Conservation (phyloP, 108 stramenopile species). For the Cyclostephanos invisitatus region DNA sequence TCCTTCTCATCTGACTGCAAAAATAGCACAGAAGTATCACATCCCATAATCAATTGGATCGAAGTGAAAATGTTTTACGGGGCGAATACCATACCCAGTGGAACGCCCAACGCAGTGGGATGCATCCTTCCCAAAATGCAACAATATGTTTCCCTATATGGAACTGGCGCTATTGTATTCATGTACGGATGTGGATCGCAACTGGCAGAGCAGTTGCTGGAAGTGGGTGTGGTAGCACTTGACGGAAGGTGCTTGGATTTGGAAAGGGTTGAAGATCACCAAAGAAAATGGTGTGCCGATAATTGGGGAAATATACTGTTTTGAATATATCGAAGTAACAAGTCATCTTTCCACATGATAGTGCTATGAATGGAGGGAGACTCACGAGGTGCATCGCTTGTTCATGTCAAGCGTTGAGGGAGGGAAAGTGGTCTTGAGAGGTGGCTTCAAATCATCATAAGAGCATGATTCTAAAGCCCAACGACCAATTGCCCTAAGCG, state of each 20-base stretch:
- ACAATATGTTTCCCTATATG: slow-evolving; percentile 59
- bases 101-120: slow-evolving; percentile 65
- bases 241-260: slow-evolving; percentile 56
- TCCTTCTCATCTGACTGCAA: neutral
- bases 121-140: slow-evolving; percentile 46
- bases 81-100: slow-evolving; percentile 64
- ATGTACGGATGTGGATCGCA: slow-evolving; percentile 66
- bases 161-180: slow-evolving; percentile 69
- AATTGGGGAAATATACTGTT: slow-evolving; percentile 58
- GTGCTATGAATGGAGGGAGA: neutral
- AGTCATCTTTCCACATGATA: neutral
- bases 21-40: slow-evolving; percentile 6
- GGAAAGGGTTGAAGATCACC: slow-evolving; percentile 49
- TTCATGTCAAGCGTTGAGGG: too few relatives aligned
- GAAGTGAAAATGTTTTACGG: slow-evolving; percentile 88
- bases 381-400: neutral
- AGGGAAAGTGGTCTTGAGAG: too few relatives aligned
- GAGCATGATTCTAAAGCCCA: too few relatives aligned
- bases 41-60: slow-evolving; percentile 61
- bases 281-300: slow-evolving; percentile 70
- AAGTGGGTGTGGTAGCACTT: slow-evolving; percentile 60
- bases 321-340: slow-evolving; percentile 20
- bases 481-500: too few relatives aligned
- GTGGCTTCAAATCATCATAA: too few relatives aligned
- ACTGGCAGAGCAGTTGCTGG: slow-evolving; percentile 53